Evolutionary conservation across 2,329 filamentous ascomycete genomes (phyloP).

Genomic region (Fonsecaea multimorphosa): DNA sequence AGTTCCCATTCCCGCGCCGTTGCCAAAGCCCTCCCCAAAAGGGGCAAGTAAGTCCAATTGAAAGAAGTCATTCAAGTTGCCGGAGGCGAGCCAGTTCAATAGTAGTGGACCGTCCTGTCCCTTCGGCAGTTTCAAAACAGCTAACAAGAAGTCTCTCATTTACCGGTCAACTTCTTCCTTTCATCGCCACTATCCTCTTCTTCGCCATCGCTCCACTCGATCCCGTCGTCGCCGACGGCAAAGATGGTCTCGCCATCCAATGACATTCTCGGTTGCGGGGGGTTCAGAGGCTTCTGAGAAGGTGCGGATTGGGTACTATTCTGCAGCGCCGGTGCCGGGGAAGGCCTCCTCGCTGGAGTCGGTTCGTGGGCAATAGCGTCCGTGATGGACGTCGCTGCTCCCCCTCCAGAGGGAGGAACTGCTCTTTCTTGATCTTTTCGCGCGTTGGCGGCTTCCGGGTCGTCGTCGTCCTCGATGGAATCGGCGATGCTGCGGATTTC

Average conservation of each 20-base stretch:
- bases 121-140: background rate
- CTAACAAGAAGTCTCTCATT: conserved; percentile 36
- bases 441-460: conserved; percentile 43
- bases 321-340: conserved; percentile 26
- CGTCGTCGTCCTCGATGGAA: conserved; percentile 53
- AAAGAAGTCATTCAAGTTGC: no score
- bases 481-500: conserved; percentile 89
- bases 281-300: conserved; percentile 13
- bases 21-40: background rate
- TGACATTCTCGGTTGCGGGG: conserved; percentile 62
- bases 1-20: background rate
- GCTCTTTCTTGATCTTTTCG: conserved; percentile 44
- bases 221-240: conserved; percentile 84
- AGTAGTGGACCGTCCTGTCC: background rate
- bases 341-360: conserved; percentile 19
- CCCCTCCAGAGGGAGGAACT: conserved; percentile 32
- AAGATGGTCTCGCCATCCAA: conserved; percentile 94
- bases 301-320: conserved; percentile 25
- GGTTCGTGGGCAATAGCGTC: conserved; percentile 30
- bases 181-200: conserved; percentile 67
- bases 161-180: conserved; percentile 58
- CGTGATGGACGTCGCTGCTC: conserved; percentile 35
- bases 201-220: conserved; percentile 77
- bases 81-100: background rate
- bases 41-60: background rate